Evolutionary conservation across 2,329 filamentous ascomycete genomes (phyloP).

Genomic region (Colletotrichum euphorbiae): DNA sequence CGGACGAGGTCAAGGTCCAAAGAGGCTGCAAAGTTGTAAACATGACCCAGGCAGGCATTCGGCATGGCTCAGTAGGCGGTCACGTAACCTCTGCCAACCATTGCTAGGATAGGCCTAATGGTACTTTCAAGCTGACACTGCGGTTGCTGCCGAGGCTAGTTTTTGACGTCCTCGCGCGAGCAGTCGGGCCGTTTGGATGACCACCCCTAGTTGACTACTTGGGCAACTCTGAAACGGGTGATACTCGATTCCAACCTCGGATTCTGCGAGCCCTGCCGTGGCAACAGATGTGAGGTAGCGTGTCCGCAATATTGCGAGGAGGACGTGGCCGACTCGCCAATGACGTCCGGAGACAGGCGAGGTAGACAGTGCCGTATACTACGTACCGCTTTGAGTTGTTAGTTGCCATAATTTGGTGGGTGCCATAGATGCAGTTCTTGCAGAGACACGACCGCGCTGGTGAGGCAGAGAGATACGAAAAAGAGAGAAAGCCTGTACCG

Average conservation of each 20-base stretch:
- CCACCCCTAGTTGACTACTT: no score
- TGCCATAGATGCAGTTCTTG: not conserved
- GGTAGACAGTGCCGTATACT: not conserved
- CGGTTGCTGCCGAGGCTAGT: not conserved
- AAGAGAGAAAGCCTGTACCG: conserved; percentile 5
- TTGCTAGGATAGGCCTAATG: not conserved
- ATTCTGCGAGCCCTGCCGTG: no score
- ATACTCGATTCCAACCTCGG: no score
- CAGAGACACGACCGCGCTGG: not conserved
- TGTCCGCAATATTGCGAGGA: not conserved
- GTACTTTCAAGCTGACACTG: not conserved
- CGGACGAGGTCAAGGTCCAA: conserved; percentile 10
- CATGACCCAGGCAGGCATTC: not conserved
- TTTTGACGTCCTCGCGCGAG: not conserved
- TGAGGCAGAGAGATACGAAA: conserved; percentile 15
- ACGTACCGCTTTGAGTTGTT: not conserved
- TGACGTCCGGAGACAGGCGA: not conserved
- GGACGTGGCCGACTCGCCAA: no score
- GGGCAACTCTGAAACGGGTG: no score
- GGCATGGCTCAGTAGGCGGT: not conserved
- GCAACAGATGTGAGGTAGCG: not conserved
- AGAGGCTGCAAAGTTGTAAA: not conserved
- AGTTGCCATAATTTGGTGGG: not conserved
- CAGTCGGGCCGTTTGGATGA: conserved; percentile 7
- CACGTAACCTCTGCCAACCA: not conserved